Percentiles rank a stretch among this genome's conserved stretches.
Evolutionary conservation across 2,329 filamentous ascomycete genomes (phyloP).

Genomic region (Talaromyces sp.): DNA sequence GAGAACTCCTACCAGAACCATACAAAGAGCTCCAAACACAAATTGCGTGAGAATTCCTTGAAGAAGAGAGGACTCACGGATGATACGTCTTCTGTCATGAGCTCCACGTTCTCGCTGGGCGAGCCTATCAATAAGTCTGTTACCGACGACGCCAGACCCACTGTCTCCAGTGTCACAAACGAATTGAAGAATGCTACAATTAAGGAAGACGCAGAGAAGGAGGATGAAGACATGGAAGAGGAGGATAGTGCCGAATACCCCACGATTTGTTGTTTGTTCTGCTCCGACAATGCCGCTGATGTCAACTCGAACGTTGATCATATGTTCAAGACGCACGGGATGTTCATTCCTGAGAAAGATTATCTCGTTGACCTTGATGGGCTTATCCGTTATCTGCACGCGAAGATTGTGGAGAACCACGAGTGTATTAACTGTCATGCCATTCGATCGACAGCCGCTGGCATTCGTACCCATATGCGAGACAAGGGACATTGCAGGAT

Average conservation of each 20-base stretch:
- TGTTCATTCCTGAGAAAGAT: conserved; percentile 88
- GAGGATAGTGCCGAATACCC: conserved; percentile 40
- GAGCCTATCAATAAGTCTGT: conserved; percentile 57
- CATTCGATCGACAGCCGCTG: conserved; percentile 68
- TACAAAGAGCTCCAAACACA: conserved; percentile 84
- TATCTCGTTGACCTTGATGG: conserved; percentile 81
- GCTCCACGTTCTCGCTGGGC: conserved; percentile 85
- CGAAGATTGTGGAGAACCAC: conserved; percentile 72
- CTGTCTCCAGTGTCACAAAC: conserved; percentile 69
- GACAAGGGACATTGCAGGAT: conserved; percentile 97
- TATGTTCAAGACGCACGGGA: conserved; percentile 89
- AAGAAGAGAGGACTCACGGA: conserved; percentile 48
- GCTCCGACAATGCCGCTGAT: conserved; percentile 76
- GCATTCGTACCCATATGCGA: conserved; percentile 92
- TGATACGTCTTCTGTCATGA: conserved; percentile 75
- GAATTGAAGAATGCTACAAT: conserved; percentile 63
- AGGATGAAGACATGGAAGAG: conserved; percentile 33
- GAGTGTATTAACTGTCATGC: conserved; percentile 89
- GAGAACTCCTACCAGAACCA: conserved; percentile 96
- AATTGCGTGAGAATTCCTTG: conserved; percentile 55
- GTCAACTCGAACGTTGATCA: conserved; percentile 73
- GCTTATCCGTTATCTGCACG: conserved; percentile 69
- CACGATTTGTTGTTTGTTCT: conserved; percentile 72
- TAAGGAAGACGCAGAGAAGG: conserved; percentile 41
- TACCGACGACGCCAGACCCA: conserved; percentile 46